Percentiles rank a stretch among this genome's conserved stretches.
phyloP scores from a whole-genome alignment of 148 eudicot genomes.

The Gaultheria prostrata region DNA sequence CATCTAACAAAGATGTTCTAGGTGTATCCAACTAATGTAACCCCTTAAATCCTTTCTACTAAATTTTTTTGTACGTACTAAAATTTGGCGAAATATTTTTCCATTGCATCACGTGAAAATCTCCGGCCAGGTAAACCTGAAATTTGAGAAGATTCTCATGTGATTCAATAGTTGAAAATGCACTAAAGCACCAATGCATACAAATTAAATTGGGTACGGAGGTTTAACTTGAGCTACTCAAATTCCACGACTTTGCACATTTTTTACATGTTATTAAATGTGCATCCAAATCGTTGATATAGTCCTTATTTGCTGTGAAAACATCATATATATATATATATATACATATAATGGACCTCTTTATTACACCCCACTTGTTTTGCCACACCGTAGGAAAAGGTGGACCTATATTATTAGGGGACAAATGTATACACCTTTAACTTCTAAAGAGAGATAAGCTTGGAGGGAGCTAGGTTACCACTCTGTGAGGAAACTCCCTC shows the following conservation, averaged over 20 bases:
- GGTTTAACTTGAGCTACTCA: background rate
- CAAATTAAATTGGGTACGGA: background rate
- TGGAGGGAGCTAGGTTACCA: constrained; percentile 10
- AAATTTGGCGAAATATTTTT: background rate
- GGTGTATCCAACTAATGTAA: background rate
- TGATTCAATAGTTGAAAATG: background rate
- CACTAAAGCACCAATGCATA: background rate
- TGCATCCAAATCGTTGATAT: too few relatives aligned
- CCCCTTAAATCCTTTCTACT: background rate
- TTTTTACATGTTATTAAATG: background rate
- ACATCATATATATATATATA: too few relatives aligned
- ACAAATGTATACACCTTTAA: background rate
- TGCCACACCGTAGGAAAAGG: background rate
- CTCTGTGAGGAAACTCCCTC: background rate
- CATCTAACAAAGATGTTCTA: background rate
- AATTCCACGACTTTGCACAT: background rate
- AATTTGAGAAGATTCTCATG: background rate
- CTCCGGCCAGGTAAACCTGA: too few relatives aligned
- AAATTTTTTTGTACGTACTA: background rate
- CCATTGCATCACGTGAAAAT: background rate
- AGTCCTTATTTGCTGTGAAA: too few relatives aligned
- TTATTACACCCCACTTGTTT: background rate
- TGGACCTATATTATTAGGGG: background rate
- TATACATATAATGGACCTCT: background rate
- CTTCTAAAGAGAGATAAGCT: background rate